These are phyloP conservation scores for Flaveria brownii DNA, from an alignment of 129 eudicot species.

Conservation along the genomic window DNA sequence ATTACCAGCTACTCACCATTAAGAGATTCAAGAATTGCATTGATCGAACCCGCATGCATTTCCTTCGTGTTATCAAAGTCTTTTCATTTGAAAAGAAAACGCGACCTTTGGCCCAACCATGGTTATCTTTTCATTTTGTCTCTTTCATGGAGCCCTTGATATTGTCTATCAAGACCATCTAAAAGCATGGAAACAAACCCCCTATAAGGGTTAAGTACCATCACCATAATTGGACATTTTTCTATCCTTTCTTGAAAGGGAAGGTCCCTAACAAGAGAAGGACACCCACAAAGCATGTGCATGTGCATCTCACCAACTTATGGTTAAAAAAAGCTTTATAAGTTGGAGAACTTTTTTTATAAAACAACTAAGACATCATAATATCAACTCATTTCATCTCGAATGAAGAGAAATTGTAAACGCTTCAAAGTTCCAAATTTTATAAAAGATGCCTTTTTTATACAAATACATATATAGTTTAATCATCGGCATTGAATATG, in stretches of 20 bases:
- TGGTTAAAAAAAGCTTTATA: slow-evolving; percentile 24
- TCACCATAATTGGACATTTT: slow-evolving; percentile 39
- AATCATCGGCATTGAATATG: slow-evolving; percentile 62
- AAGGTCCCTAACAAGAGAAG: slow-evolving; percentile 67
- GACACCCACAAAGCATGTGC: slow-evolving; percentile 59
- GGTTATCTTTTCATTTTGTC: slow-evolving; percentile 54
- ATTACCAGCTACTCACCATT: slow-evolving; percentile 72
- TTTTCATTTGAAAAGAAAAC: slow-evolving; percentile 30
- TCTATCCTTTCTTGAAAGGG: slow-evolving; percentile 43
- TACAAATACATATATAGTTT: slow-evolving; percentile 38
- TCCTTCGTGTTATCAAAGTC: slow-evolving; percentile 32
- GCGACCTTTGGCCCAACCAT: slow-evolving; percentile 85
- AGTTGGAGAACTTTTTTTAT: not conserved
- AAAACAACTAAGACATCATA: slow-evolving; percentile 24
- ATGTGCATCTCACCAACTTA: slow-evolving; percentile 63
- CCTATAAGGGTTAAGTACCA: slow-evolving; percentile 61
- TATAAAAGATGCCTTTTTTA: slow-evolving; percentile 22
- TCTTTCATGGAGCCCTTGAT: slow-evolving; percentile 41
- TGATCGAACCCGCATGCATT: slow-evolving; percentile 29
- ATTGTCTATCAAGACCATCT: slow-evolving; percentile 22
- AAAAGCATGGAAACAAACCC: slow-evolving; percentile 52
- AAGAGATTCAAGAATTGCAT: slow-evolving; percentile 53
- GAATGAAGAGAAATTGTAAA: slow-evolving; percentile 36
- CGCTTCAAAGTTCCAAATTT: slow-evolving; percentile 31
- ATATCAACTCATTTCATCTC: slow-evolving; percentile 32